A percentile compares a stretch with the other conserved stretches of the same genome.
These are phyloP conservation scores for Boletus reticulatus DNA, from an alignment of 768 basidiomycete species.

Conservation along the genomic window DNA sequence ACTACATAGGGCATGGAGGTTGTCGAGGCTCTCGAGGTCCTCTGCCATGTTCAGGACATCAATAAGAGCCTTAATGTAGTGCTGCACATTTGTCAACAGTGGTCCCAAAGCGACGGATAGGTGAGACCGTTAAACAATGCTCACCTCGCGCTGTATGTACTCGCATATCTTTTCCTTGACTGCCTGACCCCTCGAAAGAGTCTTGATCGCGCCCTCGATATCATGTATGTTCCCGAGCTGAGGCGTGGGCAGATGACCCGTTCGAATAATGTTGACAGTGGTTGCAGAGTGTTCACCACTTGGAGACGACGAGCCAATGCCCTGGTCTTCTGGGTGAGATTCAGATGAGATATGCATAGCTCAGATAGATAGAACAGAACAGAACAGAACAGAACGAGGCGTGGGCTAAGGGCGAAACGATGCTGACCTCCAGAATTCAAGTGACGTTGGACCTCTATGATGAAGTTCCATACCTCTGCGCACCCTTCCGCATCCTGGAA, in stretches of 20 bases:
- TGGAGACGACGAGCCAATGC: slow-evolving; percentile 59
- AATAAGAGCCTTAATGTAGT: slow-evolving; percentile 85
- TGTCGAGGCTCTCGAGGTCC: slow-evolving; percentile 87
- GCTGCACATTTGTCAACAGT: slow-evolving; percentile 40
- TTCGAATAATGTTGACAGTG: slow-evolving; percentile 62
- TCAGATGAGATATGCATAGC: slow-evolving; percentile 12
- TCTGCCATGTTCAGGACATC: slow-evolving; percentile 86
- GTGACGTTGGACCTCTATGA: slow-evolving; percentile 86
- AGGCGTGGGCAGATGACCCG: slow-evolving; percentile 74
- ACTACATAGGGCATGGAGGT: slow-evolving; percentile 86
- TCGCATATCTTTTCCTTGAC: slow-evolving; percentile 87
- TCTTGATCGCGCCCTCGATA: slow-evolving; percentile 76
- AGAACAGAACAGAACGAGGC: slow-evolving; percentile 1
- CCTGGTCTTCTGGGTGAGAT: slow-evolving; percentile 42
- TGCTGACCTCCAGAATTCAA: slow-evolving; percentile 62
- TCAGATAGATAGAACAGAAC: slow-evolving; percentile 16
- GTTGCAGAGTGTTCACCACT: slow-evolving; percentile 59
- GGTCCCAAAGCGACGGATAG: neutral
- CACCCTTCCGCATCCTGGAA: slow-evolving; percentile 97
- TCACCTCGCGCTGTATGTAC: slow-evolving; percentile 81
- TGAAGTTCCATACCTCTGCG: slow-evolving; percentile 96
- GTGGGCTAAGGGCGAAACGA: slow-evolving; percentile 20
- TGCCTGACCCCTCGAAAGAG: slow-evolving; percentile 64
- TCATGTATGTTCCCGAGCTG: slow-evolving; percentile 74
- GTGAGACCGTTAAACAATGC: slow-evolving; percentile 19